Evolutionary conservation across 2,329 filamentous ascomycete genomes (phyloP), one percentile per base, ranked within the genome.

Genomic region (Akanthomyces muscarius): DNA sequence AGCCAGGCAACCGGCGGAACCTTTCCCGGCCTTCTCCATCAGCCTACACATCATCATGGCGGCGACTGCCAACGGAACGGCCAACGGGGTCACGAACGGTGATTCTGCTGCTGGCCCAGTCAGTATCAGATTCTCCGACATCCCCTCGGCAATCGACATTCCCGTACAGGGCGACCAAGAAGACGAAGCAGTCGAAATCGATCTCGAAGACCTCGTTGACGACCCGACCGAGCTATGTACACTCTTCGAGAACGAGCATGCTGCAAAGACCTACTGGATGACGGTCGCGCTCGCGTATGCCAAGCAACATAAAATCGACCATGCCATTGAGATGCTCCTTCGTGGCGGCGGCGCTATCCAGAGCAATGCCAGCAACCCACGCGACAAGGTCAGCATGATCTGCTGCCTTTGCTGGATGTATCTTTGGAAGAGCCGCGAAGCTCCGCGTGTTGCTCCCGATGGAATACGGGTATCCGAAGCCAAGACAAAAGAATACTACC

Each of bases 251-350:
- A 96, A 95, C 72, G 96, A 99, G 76, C 88, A 89, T 71, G 93
- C 92, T 18, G 89, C 91, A 44, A 92, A 94, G 71, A 91, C 89
- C 59, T 96, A 96, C 69, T 99, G 96, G 96, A 94, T 99, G 82
- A 94, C 92, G n/a, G 95, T 98, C 68, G 91, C 96, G 48, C 83
- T 98, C 64, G 94, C 94, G 54, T 99, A 99, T 73, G 94, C 95
- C 47, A 99, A 98, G 79, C 92, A 97, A 78, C 88, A 89, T 72
- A 96, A 96, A 78, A 86, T 95, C 66, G 93, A 97, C 72, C 90
- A 95, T 78, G 86, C 86, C 63, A 89, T 89, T 69, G 86, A 89
- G 74, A 88, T 89, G 80, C 79, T 89, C 68, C 86, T 88, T 56
- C 89, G 91, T 70, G 92, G 91, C 55, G 81, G 91, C 69, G 83